These are phyloP conservation scores for Phytophthora agathidicida DNA, from an alignment of 352 stramenopile genomes.

Conservation along the genomic window DNA sequence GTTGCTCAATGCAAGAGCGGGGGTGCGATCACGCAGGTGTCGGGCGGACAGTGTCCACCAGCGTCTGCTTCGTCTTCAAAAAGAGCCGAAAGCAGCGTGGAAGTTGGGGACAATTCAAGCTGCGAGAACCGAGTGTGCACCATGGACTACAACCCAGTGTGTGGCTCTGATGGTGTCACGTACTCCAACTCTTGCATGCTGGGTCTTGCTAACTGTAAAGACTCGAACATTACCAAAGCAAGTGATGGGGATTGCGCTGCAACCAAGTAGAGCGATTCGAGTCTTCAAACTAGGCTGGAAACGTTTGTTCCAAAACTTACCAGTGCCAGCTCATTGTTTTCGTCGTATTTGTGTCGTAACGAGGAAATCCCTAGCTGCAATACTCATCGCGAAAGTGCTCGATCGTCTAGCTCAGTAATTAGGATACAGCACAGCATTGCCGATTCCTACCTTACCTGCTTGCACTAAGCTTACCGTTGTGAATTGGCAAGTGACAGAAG, in stretches of 20 bases:
- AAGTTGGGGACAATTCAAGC: slow-evolving; percentile 2
- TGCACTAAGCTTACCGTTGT: no score
- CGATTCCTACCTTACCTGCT: no score
- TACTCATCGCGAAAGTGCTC: no score
- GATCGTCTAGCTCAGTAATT: no score
- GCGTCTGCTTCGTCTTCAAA: not conserved
- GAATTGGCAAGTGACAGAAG: no score
- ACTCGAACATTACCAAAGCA: slow-evolving; percentile 18
- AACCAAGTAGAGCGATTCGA: no score
- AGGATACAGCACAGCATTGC: no score
- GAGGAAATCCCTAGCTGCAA: no score
- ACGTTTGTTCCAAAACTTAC: no score
- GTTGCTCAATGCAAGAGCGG: slow-evolving; percentile 37
- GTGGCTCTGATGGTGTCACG: slow-evolving; percentile 42
- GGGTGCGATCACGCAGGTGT: slow-evolving; percentile 20
- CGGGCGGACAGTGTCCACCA: slow-evolving; percentile 20
- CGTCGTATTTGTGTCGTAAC: no score
- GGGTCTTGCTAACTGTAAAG: slow-evolving; percentile 28
- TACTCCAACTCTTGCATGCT: slow-evolving; percentile 50
- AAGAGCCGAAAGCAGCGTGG: not conserved
- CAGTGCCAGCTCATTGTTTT: no score
- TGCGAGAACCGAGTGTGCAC: slow-evolving; percentile 34
- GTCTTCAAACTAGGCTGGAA: no score
- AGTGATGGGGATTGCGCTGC: slow-evolving; percentile 29
- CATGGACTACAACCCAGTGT: slow-evolving; percentile 36